phyloP scores from a whole-genome alignment of 495 filamentous ascomycete genomes.

The Glarea lozoyensis region DNA sequence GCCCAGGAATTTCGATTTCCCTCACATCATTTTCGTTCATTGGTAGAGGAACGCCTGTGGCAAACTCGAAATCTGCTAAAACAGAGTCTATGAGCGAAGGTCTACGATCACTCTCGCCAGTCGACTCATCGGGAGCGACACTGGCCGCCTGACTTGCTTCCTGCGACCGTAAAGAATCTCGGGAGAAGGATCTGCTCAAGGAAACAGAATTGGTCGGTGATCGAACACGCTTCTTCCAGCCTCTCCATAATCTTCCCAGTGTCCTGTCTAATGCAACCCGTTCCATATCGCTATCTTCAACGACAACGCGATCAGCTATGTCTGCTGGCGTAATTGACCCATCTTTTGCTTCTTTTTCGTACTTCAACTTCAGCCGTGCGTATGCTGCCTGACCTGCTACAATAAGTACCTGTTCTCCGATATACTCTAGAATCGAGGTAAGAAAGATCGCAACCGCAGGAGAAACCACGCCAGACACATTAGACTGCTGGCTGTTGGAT shows the following conservation, averaged over 20 bases:
- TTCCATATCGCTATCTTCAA: slow-evolving; percentile 90
- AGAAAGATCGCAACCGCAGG: slow-evolving; percentile 93
- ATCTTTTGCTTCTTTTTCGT: slow-evolving; percentile 41
- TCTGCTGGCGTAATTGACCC: slow-evolving; percentile 29
- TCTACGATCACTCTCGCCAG: slow-evolving; percentile 4
- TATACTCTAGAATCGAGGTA: slow-evolving; percentile 86
- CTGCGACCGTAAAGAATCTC: slow-evolving; percentile 37
- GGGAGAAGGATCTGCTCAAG: slow-evolving; percentile 17
- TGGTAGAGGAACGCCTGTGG: slow-evolving; percentile 53
- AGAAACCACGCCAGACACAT: slow-evolving; percentile 58
- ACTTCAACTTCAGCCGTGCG: slow-evolving; percentile 49
- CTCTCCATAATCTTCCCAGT: slow-evolving; percentile 83
- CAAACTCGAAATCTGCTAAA: slow-evolving; percentile 27
- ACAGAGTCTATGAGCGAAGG: slow-evolving; percentile 20
- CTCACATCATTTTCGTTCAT: slow-evolving; percentile 58
- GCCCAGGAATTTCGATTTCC: slow-evolving; percentile 65
- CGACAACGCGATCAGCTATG: slow-evolving; percentile 54
- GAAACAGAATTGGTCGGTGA: slow-evolving; percentile 27
- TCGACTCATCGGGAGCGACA: slow-evolving; percentile 19
- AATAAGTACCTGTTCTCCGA: slow-evolving; percentile 83
- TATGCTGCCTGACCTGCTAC: slow-evolving; percentile 86
- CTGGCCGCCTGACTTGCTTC: slow-evolving; percentile 33
- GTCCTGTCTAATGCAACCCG: slow-evolving; percentile 83
- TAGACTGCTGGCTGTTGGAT: slow-evolving; percentile 36
- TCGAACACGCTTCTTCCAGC: slow-evolving; percentile 82